Conservation (phyloP, 768 basidiomycete genomes). For the Auricularia sp. region DNA sequence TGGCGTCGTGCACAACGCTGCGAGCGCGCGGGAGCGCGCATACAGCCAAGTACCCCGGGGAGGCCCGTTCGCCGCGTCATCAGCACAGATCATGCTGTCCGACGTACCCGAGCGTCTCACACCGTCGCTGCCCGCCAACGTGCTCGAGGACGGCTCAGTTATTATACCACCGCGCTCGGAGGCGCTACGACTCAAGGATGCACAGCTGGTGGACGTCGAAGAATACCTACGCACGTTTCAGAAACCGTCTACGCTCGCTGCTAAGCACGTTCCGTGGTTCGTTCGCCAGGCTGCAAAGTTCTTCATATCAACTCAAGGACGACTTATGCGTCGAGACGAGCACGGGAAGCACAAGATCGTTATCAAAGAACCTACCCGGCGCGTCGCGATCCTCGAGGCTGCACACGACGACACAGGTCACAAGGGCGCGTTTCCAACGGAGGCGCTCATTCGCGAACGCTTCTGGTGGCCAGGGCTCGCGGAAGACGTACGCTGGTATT, state of each 20-base stretch:
- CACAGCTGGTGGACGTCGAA: conserved; percentile 12
- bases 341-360: conserved; percentile 17
- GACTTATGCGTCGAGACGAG: conserved; percentile 14
- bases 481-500: conserved; percentile 13
- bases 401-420: conserved; percentile 24
- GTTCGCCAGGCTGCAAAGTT: conserved; percentile 9
- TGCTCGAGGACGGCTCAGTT: background rate
- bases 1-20: too few relatives aligned
- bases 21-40: background rate
- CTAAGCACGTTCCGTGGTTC: conserved; percentile 8
- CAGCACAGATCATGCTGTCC: background rate
- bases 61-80: background rate
- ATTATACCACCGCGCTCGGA: background rate
- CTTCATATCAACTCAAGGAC: conserved; percentile 12
- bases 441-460: conserved; percentile 1
- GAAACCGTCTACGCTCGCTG: conserved; percentile 2
- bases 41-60: background rate
- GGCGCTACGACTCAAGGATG: conserved; percentile 3
- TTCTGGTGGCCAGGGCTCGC: conserved; percentile 21
- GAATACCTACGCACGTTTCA: background rate
- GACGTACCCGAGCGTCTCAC: background rate
- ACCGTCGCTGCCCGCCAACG: too few relatives aligned
- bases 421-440: conserved; percentile 14
- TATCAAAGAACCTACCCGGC: conserved; percentile 7
- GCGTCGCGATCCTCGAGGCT: conserved; percentile 13